Evolutionary conservation across 2,329 filamentous ascomycete species (phyloP), one percentile per base, ranked within the genome.

Genomic region (Conoideocrella luteorostrata): DNA sequence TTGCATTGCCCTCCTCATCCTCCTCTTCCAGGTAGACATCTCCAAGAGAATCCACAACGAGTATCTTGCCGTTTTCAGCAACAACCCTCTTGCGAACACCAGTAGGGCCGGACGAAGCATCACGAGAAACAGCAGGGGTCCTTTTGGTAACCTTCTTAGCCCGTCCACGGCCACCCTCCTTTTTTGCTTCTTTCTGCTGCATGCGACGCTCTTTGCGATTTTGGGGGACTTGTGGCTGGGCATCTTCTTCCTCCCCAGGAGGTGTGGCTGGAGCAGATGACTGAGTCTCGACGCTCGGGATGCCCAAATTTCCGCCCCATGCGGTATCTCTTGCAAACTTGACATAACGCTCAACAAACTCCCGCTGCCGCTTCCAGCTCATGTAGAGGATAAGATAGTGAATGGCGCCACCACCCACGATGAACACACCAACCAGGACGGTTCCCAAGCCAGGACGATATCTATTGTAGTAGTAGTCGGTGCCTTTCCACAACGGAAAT

Each of bases 391-490:
- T 84, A 39, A 87, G 71, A 68, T 96, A 98, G 69, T 98, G 93
- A 29, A 86, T 83, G 23, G 73, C 86, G 50, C 93, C 93, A 45
- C 90, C 91, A 41, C 86, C 79, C 41, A 88, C 78, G 50, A 95
- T 63, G 65, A 97, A 88, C 32, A 95, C 69, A 38, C 91, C 90
- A 21, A 84, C 48, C 41, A 97, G 66, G 36, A 95, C 93, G 12
- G 86, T 86, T 47, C 88, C 88, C 35, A 97, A 72, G 7, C 93
- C 93, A 2, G 93, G 93, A 17, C 93, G 80, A 75, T 91, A 96
- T 46, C 93, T 83, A 57, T 82, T 82, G 72, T 98, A 98, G 76
- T 97, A 98, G 77, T 98, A 98, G 50, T 93, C 91, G 35, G 91
- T 96, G 46, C 93, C 93, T 70, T 91, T 90, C 93, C 93, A 98